Base-by-base conservation (phyloP, 1,284 basidiomycete species). In the Fomitopsis pinicola region DNA sequence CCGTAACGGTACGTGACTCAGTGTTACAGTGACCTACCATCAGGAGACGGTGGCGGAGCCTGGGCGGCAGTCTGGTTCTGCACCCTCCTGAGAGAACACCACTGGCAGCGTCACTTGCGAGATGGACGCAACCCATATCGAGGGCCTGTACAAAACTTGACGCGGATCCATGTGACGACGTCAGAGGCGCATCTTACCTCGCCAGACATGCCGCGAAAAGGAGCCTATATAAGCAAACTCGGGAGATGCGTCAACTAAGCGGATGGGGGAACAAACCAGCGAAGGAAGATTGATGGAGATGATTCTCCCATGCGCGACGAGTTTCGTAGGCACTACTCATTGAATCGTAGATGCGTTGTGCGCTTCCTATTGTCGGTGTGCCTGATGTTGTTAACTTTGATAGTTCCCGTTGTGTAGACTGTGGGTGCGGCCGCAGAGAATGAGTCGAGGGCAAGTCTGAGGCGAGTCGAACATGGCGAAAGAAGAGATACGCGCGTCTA, bases 161-260 rank as follows among this genome's bases (percentile, higher is more conserved):
- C 46, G 45, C 57, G 48, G 48, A 36, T 58, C 57, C 30, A 58
- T 46, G 42, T 40, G 57, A 50, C 57, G 33, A 58, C 57, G 57
- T 58, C 57, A 58, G 55, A 28, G 48, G 48, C 22, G 26, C 48
- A 17, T 50, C 48, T 33, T 8, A 19, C 46, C 28, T 50, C 14
- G 48, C 28, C 28, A 50, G 26, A 17, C 4, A 50, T 33, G 48
- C 28, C 12, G 28, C 15, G 28, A 30, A 33, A 15, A n/a, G 10
- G n/a, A 22, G 19, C 17, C 3, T 44, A 44, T 44, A 4, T 7
- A 15, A 22, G 30, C 12, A 14, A 3, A 30, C 17, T n/a, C 48
- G 2, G 48, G 28, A 33, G 28, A 14, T 33, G 19, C 28, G 48
- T 33, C 48, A 10, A 33, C 12, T 33, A 22, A n/a, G 19, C 48